Conservation (phyloP, 2,329 filamentous ascomycete species). For the Colletotrichum liriopes region DNA sequence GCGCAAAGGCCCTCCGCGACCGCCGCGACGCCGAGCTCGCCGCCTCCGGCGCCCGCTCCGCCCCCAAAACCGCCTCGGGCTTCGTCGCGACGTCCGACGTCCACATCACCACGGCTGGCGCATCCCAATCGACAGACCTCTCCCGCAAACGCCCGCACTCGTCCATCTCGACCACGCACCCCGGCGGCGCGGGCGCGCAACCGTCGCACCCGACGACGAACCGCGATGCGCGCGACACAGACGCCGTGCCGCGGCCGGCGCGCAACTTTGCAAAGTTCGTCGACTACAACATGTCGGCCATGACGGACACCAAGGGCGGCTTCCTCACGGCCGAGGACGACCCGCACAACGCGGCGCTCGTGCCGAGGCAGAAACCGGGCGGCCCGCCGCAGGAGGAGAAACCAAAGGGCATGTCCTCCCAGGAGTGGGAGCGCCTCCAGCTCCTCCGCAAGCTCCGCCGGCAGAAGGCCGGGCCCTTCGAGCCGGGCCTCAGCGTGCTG, state of each 20-base stretch:
- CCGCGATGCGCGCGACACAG: constrained; percentile 76
- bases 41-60: constrained; percentile 59
- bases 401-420: constrained; percentile 89
- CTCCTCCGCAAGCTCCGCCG: constrained; percentile 80
- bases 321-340: constrained; percentile 95
- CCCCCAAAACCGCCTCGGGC: constrained; percentile 72
- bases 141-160: constrained; percentile 79
- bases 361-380: constrained; percentile 57
- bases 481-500: constrained; percentile 87
- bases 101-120: constrained; percentile 61
- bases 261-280: constrained; percentile 95
- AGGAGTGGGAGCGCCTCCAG: constrained; percentile 92
- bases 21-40: constrained; percentile 77
- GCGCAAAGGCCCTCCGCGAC: constrained; percentile 88
- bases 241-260: constrained; percentile 77
- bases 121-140: constrained; percentile 54
- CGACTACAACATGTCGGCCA: constrained; percentile 97
- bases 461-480: constrained; percentile 85
- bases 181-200: constrained; percentile 3
- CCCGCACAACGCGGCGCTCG: constrained; percentile 85
- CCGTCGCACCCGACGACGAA: constrained; percentile 67
- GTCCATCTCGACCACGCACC: constrained; percentile 65
- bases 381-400: constrained; percentile 71
- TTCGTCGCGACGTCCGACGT: constrained; percentile 81
- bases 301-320: constrained; percentile 97